A percentile compares a stretch with the other conserved stretches of the same genome.
Evolutionary conservation across 495 filamentous ascomycete genomes (phyloP).

Genomic region (Mytilinidion resinicola): DNA sequence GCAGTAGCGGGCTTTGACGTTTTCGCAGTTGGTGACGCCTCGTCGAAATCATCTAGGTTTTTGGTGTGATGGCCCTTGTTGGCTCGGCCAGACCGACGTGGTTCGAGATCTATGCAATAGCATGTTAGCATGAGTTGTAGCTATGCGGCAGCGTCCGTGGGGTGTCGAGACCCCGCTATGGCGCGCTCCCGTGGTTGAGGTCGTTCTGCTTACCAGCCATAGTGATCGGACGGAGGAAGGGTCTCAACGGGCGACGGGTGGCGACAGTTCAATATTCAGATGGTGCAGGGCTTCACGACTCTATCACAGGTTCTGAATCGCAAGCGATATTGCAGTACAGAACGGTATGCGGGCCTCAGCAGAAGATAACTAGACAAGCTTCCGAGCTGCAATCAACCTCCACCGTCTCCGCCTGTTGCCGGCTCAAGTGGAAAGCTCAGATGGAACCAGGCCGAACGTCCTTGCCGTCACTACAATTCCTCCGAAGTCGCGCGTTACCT

Average conservation of each 20-base stretch:
- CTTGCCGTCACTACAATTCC: background rate
- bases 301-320: background rate
- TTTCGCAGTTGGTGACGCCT: constrained; percentile 13
- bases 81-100: constrained; percentile 85
- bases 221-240: constrained; percentile 7
- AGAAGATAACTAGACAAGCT: constrained; percentile 1
- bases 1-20: constrained; percentile 41
- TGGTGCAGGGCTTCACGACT: constrained; percentile 2
- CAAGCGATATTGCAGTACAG: background rate
- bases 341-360: constrained; percentile 2
- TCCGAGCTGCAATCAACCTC: background rate
- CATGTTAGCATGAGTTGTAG: constrained; percentile 8
- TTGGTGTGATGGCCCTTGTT: constrained; percentile 94
- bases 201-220: constrained; percentile 38
- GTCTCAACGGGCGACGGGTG: background rate
- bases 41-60: constrained; percentile 39
- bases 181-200: background rate
- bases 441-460: background rate
- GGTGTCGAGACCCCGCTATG: too few species aligned
- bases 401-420: background rate
- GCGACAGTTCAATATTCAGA: constrained; percentile 1
- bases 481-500: too few species aligned
- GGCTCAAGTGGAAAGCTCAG: background rate
- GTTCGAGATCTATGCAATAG: constrained; percentile 56
- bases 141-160: too few species aligned